Percentiles rank a stretch among this genome's conserved stretches.
These are phyloP conservation scores for Trichomonascaceae sp. DNA, from an alignment of 1,139 yeast genomes.

Conservation along the genomic window DNA sequence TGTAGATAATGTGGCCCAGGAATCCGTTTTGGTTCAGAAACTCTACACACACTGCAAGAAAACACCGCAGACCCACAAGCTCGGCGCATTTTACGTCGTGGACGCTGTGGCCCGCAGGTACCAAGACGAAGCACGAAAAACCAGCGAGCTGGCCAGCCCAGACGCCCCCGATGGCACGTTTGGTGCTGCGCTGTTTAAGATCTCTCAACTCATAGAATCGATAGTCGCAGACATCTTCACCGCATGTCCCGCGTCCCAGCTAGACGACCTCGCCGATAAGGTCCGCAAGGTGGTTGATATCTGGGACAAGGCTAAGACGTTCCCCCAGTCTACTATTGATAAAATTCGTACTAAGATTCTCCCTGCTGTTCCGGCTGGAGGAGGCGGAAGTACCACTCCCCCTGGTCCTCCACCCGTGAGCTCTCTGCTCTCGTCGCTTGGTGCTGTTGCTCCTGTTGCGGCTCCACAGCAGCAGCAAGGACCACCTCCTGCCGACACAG, in stretches of 20 bases:
- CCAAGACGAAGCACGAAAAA: conserved; percentile 57
- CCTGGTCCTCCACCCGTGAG: conserved; percentile 10
- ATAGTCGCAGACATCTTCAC: conserved; percentile 22
- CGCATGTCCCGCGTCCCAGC: conserved; percentile 9
- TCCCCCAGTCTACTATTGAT: conserved; percentile 42
- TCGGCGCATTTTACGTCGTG: conserved; percentile 81
- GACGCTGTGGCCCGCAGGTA: conserved; percentile 86
- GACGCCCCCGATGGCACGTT: conserved; percentile 53
- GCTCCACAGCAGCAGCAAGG: conserved; percentile 3
- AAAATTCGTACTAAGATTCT: conserved; percentile 20
- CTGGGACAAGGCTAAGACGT: conserved; percentile 83
- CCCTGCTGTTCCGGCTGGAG: too few species aligned
- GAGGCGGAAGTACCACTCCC: conserved; percentile 29
- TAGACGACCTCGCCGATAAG: conserved; percentile 36
- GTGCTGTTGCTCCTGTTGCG: conserved; percentile 5
- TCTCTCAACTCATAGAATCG: conserved; percentile 22
- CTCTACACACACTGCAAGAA: conserved; percentile 59
- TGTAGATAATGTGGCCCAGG: conserved; percentile 49
- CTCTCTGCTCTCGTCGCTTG: conserved; percentile 4
- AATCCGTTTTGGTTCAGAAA: conserved; percentile 44
- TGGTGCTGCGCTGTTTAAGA: conserved; percentile 51
- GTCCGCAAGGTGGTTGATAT: conserved; percentile 76
- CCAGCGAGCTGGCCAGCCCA: conserved; percentile 29
- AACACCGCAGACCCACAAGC: conserved; percentile 68
- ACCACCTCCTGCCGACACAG: conserved; percentile 20